Conservation (phyloP, 306 rosid species). For the Herpetospermum pedunculosum region DNA sequence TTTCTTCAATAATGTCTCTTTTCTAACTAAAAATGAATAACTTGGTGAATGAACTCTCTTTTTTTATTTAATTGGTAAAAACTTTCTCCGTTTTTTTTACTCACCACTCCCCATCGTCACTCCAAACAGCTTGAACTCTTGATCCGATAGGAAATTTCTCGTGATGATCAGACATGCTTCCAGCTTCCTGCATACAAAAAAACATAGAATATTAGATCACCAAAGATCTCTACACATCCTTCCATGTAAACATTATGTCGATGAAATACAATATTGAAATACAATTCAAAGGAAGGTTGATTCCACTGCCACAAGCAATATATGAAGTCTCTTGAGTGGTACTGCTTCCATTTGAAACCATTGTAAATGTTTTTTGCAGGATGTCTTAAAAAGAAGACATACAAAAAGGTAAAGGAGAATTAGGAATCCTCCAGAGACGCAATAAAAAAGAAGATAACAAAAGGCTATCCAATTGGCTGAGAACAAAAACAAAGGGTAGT, state of each 20-base stretch:
- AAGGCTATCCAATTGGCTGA: not conserved
- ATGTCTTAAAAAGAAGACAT: not conserved
- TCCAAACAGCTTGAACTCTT: constrained; percentile 83
- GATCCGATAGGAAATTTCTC: constrained; percentile 56
- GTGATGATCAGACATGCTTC: constrained; percentile 35
- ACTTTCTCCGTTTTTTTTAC: constrained; percentile 12
- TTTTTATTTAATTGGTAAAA: no score
- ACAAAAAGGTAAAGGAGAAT: not conserved
- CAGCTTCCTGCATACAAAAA: constrained; percentile 35
- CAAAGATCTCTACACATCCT: not conserved
- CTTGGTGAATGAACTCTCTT: not conserved
- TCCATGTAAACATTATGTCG: not conserved
- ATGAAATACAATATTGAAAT: not conserved
- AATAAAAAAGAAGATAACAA: not conserved
- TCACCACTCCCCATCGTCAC: constrained; percentile 99
- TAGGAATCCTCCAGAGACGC: not conserved
- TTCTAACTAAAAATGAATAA: not conserved
- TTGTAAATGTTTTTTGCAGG: not conserved
- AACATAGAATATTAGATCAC: not conserved
- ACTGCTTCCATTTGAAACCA: not conserved
- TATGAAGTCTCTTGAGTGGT: not conserved
- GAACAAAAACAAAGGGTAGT: not conserved
- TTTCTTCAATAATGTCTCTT: not conserved
- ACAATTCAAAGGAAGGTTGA: not conserved
- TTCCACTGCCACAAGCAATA: not conserved